Evolutionary conservation across 2,329 filamentous ascomycete species (phyloP).

Genomic region (Aspergillus brunneoviolaceus): DNA sequence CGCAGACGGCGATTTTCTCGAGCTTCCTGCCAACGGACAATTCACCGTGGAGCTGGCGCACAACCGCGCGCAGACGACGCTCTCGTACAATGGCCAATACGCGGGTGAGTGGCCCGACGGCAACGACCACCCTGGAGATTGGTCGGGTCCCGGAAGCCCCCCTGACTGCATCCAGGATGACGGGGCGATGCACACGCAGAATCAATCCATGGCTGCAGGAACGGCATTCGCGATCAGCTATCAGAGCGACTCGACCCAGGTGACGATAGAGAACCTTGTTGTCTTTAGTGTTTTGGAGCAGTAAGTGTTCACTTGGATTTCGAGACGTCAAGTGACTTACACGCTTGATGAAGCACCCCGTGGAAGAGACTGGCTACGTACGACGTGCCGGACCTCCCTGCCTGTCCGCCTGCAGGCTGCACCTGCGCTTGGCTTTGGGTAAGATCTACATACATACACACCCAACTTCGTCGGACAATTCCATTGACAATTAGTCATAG

Average conservation of each 20-base stretch:
- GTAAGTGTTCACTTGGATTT: slow-evolving; percentile 26
- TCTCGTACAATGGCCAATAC: slow-evolving; percentile 44
- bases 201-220: slow-evolving; percentile 45
- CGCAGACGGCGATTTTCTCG: slow-evolving; percentile 39
- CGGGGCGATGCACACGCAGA: slow-evolving; percentile 50
- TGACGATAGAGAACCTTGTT: slow-evolving; percentile 54
- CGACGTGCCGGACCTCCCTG: slow-evolving; percentile 38
- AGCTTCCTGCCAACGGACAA: slow-evolving; percentile 50
- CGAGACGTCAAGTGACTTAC: background rate
- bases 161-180: slow-evolving; percentile 42
- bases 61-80: slow-evolving; percentile 51
- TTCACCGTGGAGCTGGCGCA: slow-evolving; percentile 54
- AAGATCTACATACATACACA: background rate
- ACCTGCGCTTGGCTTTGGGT: slow-evolving; percentile 46
- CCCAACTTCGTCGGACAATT: too few relatives aligned
- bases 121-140: slow-evolving; percentile 46
- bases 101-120: slow-evolving; percentile 51
- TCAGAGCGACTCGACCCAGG: slow-evolving; percentile 46
- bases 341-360: slow-evolving; percentile 30
- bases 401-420: slow-evolving; percentile 41
- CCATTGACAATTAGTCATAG: background rate
- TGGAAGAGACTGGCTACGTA: slow-evolving; percentile 43
- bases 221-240: slow-evolving; percentile 55
- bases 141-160: slow-evolving; percentile 39
- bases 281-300: slow-evolving; percentile 51